Evolutionary conservation across 2,329 filamentous ascomycete species (phyloP).

Genomic region (Rhynchosporium secalis): DNA sequence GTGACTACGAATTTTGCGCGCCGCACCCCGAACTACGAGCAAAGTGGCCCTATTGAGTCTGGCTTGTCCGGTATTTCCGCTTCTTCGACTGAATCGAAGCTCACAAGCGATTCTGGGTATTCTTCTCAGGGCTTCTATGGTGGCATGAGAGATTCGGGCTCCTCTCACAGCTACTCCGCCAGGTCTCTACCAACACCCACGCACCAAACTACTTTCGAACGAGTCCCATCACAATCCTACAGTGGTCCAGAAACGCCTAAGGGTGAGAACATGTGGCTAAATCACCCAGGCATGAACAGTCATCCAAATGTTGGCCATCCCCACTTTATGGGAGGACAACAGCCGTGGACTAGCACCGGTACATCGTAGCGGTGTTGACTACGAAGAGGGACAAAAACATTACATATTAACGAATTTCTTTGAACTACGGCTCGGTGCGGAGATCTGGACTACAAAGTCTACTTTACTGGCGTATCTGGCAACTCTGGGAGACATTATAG

Average conservation of each 20-base stretch:
- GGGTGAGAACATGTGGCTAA: slow-evolving; percentile 33
- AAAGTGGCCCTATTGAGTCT: slow-evolving; percentile 30
- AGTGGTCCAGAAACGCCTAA: slow-evolving; percentile 22
- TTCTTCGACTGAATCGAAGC: slow-evolving; percentile 32
- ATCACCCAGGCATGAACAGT: slow-evolving; percentile 23
- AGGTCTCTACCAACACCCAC: slow-evolving; percentile 33
- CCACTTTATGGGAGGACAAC: slow-evolving; percentile 34
- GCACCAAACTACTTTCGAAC: slow-evolving; percentile 30
- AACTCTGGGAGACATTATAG: slow-evolving; percentile 8
- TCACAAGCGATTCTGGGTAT: slow-evolving; percentile 36
- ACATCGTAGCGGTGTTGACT: slow-evolving; percentile 23
- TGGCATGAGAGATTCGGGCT: slow-evolving; percentile 26
- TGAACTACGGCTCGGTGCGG: background rate
- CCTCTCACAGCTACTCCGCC: slow-evolving; percentile 28
- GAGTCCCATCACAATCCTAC: slow-evolving; percentile 26
- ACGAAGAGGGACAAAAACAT: background rate
- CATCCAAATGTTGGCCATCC: slow-evolving; percentile 36
- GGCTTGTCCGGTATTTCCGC: slow-evolving; percentile 32
- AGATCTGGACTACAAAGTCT: background rate
- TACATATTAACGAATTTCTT: slow-evolving; percentile 23
- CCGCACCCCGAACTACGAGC: slow-evolving; percentile 34
- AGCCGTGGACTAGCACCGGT: slow-evolving; percentile 36
- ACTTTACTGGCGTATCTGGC: slow-evolving; percentile 7
- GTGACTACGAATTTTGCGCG: slow-evolving; percentile 29
- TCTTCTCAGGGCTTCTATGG: slow-evolving; percentile 33